Conservation (phyloP, 2,329 filamentous ascomycete genomes). For the Talaromyces sp. region DNA sequence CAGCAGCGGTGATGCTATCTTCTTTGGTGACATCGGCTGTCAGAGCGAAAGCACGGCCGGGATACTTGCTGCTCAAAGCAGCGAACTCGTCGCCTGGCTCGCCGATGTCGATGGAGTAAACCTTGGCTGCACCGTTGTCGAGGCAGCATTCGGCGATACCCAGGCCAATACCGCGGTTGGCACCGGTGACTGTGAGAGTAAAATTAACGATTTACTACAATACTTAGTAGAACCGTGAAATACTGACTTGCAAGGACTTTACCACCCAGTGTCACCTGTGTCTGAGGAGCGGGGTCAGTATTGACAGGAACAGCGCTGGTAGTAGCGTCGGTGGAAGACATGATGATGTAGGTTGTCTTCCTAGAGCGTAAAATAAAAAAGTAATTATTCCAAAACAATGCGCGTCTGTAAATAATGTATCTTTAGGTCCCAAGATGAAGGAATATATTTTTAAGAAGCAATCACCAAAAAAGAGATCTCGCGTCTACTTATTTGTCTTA, state of each 20-base stretch:
- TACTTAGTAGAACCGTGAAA: background rate
- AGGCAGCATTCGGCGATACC: slow-evolving; percentile 45
- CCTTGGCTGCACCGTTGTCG: slow-evolving; percentile 37
- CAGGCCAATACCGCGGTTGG: slow-evolving; percentile 40
- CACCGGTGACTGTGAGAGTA: slow-evolving; percentile 24
- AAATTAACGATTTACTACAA: background rate
- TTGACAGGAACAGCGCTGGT: background rate
- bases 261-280: background rate
- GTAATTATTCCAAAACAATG: background rate
- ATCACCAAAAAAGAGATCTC: background rate
- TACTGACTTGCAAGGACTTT: background rate
- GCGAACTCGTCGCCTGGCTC: slow-evolving; percentile 29
- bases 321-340: background rate
- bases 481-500: background rate
- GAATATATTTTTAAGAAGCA: background rate
- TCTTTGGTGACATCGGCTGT: slow-evolving; percentile 45
- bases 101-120: slow-evolving; percentile 39
- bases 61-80: slow-evolving; percentile 35
- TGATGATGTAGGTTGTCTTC: background rate
- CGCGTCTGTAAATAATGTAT: background rate
- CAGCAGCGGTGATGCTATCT: slow-evolving; percentile 34
- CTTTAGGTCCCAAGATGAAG: background rate
- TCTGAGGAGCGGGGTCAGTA: background rate
- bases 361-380: background rate
- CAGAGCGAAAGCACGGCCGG: slow-evolving; percentile 40